Base-by-base conservation (phyloP, 225 moss, liverwort and hornwort species). In the Physcomitrellopsis africana region DNA sequence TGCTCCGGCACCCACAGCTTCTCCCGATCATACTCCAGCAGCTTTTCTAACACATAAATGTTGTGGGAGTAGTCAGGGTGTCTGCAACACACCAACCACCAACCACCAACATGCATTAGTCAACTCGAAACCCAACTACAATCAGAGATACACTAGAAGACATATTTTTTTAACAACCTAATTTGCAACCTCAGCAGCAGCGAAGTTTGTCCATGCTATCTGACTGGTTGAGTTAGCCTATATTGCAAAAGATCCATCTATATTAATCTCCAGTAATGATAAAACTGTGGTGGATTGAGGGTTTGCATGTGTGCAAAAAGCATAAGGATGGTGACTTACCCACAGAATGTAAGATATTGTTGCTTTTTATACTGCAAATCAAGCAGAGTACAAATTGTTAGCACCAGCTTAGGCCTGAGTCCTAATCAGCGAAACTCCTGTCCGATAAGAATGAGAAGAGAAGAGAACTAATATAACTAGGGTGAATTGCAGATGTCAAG, bases 51-150 rank as follows among this genome's bases (percentile, higher is more conserved):
- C 22, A 94, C 85, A 78, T 91, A 91, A 8, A 77, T 66, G 68
- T 84, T 92, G 77, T 96, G 89, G 17, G 94, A 94, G 65, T 96
- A 96, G 68, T 91, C 92, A 44, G 96, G 96, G 58, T 96, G 94
- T 80, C 94, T 94, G 76, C 16, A 37, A 74, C 32, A 37, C 32
- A 67, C 29, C 61, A 54, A 54, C 0, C 32, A 67, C 29, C 61
- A 54, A 54, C 0, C 65, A 70, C 54, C 13, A 10, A 32, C n/a
- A 17, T 60, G 22, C 7, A 37, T 18, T 72, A 47, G 32, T 67
- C 43, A 10, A 23, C 18, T 37, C 4, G 5, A 37, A 37, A 53
- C 54, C 63, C 19, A 68, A 11, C 22, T 48, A 22, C 52, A 60
- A 14, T 49, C 19, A 26, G 27, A 26, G 26, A 6, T 27, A 70